phyloP scores from a whole-genome alignment of 192 early-diverging fungal species.

The Mortierella claussenii region DNA sequence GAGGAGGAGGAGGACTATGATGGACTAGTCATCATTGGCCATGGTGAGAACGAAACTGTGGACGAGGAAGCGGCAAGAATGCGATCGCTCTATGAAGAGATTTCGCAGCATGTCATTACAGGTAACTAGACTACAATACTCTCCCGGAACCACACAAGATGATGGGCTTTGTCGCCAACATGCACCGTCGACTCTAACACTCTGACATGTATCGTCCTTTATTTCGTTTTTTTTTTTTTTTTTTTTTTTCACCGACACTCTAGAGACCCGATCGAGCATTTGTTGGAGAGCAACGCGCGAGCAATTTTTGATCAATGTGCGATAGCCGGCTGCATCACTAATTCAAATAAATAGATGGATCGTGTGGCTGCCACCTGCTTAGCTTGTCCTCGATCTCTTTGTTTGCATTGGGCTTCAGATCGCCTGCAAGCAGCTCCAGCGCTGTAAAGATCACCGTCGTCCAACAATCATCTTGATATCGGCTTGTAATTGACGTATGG shows the following conservation, averaged over 20 bases:
- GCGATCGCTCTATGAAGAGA: conserved; percentile 30
- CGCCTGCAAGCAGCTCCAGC: no score
- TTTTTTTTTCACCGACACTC: background rate
- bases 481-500: no score
- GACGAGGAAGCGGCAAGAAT: conserved; percentile 37
- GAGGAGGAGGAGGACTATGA: conserved; percentile 52
- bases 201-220: no score
- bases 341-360: no score
- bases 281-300: conserved; percentile 50
- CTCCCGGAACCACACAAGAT: background rate
- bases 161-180: background rate
- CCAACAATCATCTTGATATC: no score
- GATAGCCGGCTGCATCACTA: no score
- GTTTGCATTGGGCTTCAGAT: no score
- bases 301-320: conserved; percentile 45
- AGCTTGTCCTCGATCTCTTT: no score
- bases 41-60: conserved; percentile 46
- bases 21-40: conserved; percentile 45
- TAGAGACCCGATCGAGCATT: conserved; percentile 48
- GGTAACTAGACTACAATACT: conserved; percentile 6
- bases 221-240: background rate
- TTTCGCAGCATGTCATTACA: conserved; percentile 45
- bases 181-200: no score
- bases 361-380: no score
- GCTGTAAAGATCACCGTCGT: no score